Evolutionary conservation across 2,329 filamentous ascomycete genomes (phyloP).

Genomic region (Albifimbria verrucaria): DNA sequence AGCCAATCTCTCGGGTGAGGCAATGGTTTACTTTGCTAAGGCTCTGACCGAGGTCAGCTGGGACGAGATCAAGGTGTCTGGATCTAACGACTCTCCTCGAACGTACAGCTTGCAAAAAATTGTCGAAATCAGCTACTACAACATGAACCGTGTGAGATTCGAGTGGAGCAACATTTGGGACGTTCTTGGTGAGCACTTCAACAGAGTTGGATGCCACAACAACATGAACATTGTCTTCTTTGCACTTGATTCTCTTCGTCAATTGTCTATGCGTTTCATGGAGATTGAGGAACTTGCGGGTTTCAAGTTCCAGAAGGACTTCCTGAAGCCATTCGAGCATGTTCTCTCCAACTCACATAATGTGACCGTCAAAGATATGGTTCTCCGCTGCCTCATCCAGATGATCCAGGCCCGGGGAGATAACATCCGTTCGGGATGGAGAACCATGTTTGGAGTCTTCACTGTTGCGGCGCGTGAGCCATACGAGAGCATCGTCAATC

Average conservation of each 20-base stretch:
- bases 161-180: slow-evolving; percentile 99
- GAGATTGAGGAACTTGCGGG: slow-evolving; percentile 96
- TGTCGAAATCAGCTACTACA: slow-evolving; percentile 99
- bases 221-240: slow-evolving; percentile 98
- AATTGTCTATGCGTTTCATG: slow-evolving; percentile 98
- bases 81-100: slow-evolving; percentile 89
- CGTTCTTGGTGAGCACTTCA: slow-evolving; percentile 97
- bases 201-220: slow-evolving; percentile 91
- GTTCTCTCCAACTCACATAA: slow-evolving; percentile 92
- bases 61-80: slow-evolving; percentile 98
- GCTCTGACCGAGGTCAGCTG: slow-evolving; percentile 94
- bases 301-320: slow-evolving; percentile 99
- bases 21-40: slow-evolving; percentile 91
- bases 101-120: slow-evolving; percentile 98
- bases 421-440: slow-evolving; percentile 97
- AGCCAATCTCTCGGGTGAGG: slow-evolving; percentile 85
- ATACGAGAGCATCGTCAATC: slow-evolving; percentile 92
- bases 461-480: slow-evolving; percentile 91
- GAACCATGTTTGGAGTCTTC: slow-evolving; percentile 99
- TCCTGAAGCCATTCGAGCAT: slow-evolving; percentile 96
- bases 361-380: slow-evolving; percentile 95
- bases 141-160: slow-evolving; percentile 97
- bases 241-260: slow-evolving; percentile 88
- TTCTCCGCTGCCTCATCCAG: slow-evolving; percentile 90
- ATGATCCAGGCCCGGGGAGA: slow-evolving; percentile 98